Evolutionary conservation across 1,284 basidiomycete species (phyloP).

Genomic region (Ustilago curta): DNA sequence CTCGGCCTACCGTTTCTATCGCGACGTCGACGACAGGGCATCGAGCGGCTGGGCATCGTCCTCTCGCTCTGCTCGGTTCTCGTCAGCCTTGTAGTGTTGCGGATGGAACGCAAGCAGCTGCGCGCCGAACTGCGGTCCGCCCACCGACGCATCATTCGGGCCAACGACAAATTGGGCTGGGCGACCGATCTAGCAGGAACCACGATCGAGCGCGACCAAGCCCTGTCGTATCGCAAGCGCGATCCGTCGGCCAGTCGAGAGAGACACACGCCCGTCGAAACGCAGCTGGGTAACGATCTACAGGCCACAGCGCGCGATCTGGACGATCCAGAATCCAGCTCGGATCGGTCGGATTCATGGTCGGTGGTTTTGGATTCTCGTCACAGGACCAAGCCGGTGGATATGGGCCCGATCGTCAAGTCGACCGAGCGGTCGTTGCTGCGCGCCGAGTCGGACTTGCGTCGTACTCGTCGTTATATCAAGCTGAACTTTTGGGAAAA

Average conservation of each 20-base stretch:
- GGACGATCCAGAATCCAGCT: constrained; percentile 23
- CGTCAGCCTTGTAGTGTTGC: constrained; percentile 27
- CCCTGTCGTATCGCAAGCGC: constrained; percentile 26
- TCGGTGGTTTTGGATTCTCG: constrained; percentile 21
- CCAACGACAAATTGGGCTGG: constrained; percentile 50
- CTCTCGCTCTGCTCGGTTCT: constrained; percentile 48
- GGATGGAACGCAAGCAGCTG: constrained; percentile 21
- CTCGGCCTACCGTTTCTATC: constrained; percentile 35
- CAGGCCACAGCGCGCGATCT: constrained; percentile 27
- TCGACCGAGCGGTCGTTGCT: constrained; percentile 38
- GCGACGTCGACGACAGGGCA: constrained; percentile 46
- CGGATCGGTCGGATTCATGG: constrained; percentile 22
- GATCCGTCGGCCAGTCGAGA: constrained; percentile 16
- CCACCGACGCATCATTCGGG: constrained; percentile 41
- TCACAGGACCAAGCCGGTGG: constrained; percentile 1
- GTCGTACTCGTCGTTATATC: constrained; percentile 13
- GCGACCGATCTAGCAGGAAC: constrained; percentile 28
- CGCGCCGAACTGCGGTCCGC: constrained; percentile 32
- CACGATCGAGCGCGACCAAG: constrained; percentile 22
- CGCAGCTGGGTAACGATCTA: constrained; percentile 22
- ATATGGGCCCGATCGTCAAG: constrained; percentile 12
- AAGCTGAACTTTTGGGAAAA: constrained; percentile 33
- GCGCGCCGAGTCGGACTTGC: constrained; percentile 38
- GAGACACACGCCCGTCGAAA: not conserved
- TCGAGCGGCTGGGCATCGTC: constrained; percentile 56